Evolutionary conservation across 2,329 filamentous ascomycete genomes (phyloP).

Genomic region (Ramularia endophylla): DNA sequence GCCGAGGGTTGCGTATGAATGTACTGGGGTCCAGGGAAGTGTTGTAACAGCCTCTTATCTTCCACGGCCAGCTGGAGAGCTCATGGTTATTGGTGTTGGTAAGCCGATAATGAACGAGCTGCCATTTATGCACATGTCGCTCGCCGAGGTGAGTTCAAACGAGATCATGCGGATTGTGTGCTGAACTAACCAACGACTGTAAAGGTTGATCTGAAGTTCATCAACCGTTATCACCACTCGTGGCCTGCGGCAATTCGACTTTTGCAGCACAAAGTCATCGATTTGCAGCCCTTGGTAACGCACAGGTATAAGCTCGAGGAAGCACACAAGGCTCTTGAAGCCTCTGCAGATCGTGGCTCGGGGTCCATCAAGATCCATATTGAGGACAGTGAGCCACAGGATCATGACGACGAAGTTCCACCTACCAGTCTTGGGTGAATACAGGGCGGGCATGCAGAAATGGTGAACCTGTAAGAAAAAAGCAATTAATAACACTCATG

Average conservation of each 20-base stretch:
- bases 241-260: conserved; percentile 62
- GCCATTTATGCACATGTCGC: conserved; percentile 33
- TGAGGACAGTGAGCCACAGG: conserved; percentile 40
- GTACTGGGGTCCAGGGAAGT: conserved; percentile 31
- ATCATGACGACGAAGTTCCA: too few species aligned
- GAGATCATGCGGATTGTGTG: background rate
- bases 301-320: conserved; percentile 59
- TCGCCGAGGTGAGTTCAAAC: conserved; percentile 19
- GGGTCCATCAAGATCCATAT: conserved; percentile 58
- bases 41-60: conserved; percentile 26
- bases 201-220: conserved; percentile 58
- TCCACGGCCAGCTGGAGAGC: conserved; percentile 24
- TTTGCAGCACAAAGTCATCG: conserved; percentile 53
- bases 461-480: too few species aligned
- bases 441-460: too few species aligned
- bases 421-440: too few species aligned
- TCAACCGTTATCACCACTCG: conserved; percentile 64
- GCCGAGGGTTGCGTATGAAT: conserved; percentile 30
- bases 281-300: conserved; percentile 57
- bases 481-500: too few species aligned
- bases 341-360: conserved; percentile 47
- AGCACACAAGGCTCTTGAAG: conserved; percentile 52
- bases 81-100: conserved; percentile 34
- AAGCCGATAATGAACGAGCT: conserved; percentile 30
- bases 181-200: background rate